Conservation (phyloP, 805 yeast genomes). For the Metahyphopichia silvanorum region DNA sequence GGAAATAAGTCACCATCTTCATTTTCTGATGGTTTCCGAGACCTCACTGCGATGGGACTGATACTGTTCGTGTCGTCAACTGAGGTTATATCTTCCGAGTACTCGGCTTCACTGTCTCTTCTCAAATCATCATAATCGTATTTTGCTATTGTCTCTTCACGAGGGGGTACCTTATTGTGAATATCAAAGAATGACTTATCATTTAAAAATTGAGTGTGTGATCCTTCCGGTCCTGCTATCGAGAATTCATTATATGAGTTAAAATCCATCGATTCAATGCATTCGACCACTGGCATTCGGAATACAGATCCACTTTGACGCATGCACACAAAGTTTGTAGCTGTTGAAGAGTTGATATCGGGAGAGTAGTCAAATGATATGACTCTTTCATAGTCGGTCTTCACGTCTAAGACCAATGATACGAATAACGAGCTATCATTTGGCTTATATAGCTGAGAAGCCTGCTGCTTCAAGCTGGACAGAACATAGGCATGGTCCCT, state of each 20-base stretch:
- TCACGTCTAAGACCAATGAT: conserved; percentile 68
- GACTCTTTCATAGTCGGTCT: conserved; percentile 76
- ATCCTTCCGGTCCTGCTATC: conserved; percentile 57
- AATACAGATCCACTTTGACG: conserved; percentile 87
- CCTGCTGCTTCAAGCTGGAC: conserved; percentile 32
- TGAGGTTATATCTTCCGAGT: conserved; percentile 11
- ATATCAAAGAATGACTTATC: conserved; percentile 13
- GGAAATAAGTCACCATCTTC: neutral
- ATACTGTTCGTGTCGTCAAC: conserved; percentile 1
- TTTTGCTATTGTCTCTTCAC: conserved; percentile 6
- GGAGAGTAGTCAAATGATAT: conserved; percentile 84
- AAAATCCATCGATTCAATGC: conserved; percentile 59
- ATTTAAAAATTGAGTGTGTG: conserved; percentile 41
- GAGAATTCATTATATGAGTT: conserved; percentile 67
- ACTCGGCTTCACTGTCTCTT: conserved; percentile 12
- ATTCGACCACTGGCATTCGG: conserved; percentile 69
- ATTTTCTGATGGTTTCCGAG: conserved; percentile 1
- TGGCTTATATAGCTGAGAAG: conserved; percentile 34
- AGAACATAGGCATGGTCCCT: conserved; percentile 9
- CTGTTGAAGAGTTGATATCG: conserved; percentile 43
- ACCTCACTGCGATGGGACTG: neutral
- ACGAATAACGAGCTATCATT: conserved; percentile 64
- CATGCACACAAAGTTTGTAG: conserved; percentile 76
- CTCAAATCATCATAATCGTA: conserved; percentile 10
- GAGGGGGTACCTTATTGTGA: neutral